Base-by-base conservation (phyloP, 1,139 yeast genomes). In the Entelexis sorbosivorans region DNA sequence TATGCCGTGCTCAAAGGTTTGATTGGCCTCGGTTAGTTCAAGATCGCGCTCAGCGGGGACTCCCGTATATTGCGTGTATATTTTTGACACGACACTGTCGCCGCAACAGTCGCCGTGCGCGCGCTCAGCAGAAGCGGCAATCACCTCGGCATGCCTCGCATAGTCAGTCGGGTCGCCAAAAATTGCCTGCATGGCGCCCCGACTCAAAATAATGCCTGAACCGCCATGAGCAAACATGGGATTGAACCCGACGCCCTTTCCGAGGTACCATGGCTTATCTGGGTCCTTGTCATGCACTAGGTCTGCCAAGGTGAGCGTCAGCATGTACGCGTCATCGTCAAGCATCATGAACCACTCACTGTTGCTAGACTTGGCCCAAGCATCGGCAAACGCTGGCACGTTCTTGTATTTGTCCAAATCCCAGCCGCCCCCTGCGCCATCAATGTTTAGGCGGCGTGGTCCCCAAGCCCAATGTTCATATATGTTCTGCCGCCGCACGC, bases 191-290 rank as follows among this genome's bases (percentile, higher is more conserved):
- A 63, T 53, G 5, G 64, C 60, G 11, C 59, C 64, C 2, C 59
- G 55, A 22, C 64, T 60, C 17, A 68, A 44, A 2, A 66, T 63
- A 2, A 66, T 68, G 2, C 69, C 71, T 9, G 67, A 61, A 8
- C 72, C 72, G 4, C 72, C 72, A 49, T 68, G 71, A 0, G 69
- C 71, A 56, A 68, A 68, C 58, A 19, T 52, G 48, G 44, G 44
- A 14, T 35, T 29, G 16, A 6, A 29, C 26, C 56, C 56, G 2
- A 48, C 52, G 3, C 43, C 49, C 17, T 55, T 38, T 2, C 56
- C 56, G 13, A 52, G n/a, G 24, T 48, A 51, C 28, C 40, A 31
- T 8, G 38, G 13, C n/a, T 52, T 44, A 11, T 44, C 44, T 17
- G 56, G 56, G 20, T 52, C 32, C 13, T 24, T n/a, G 22, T 31